A percentile compares a stretch with the other conserved stretches of the same genome.
Evolutionary conservation across 129 eudicot genomes (phyloP).

Genomic region (Oenanthe sinensis): DNA sequence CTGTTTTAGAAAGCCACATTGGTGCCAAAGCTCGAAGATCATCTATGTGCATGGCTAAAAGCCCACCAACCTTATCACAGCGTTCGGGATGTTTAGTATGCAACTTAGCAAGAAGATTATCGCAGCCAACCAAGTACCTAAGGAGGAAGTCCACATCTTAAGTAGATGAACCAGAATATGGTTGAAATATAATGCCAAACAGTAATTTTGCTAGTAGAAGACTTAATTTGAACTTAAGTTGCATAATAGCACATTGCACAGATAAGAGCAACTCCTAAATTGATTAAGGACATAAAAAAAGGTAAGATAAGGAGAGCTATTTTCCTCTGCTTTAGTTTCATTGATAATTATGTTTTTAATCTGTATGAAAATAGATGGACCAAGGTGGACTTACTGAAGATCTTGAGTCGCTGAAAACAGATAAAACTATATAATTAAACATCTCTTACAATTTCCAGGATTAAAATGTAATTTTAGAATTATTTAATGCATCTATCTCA

Average conservation of each 20-base stretch:
- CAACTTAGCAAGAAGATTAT: constrained; percentile 74
- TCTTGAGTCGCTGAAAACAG: background rate
- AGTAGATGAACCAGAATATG: background rate
- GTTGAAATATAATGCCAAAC: background rate
- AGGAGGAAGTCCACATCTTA: background rate
- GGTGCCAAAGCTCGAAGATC: constrained; percentile 97
- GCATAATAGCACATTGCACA: too few relatives aligned
- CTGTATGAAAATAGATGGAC: background rate
- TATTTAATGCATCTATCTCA: background rate
- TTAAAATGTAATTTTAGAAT: background rate
- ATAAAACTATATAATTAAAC: too few relatives aligned
- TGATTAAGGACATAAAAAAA: too few relatives aligned
- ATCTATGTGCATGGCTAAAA: constrained; percentile 91
- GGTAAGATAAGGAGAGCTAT: background rate
- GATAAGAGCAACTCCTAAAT: too few relatives aligned
- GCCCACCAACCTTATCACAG: constrained; percentile 98
- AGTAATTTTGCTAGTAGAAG: too few relatives aligned
- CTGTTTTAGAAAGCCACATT: constrained; percentile 97
- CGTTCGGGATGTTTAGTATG: constrained; percentile 92
- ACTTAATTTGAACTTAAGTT: too few relatives aligned
- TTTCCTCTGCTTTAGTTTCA: background rate
- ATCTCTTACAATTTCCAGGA: background rate
- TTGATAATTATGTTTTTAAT: background rate
- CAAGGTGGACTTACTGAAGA: background rate
- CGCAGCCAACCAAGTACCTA: constrained; percentile 94